phyloP scores from a whole-genome alignment of 2,329 filamentous ascomycete species.

The Phialocephala sp. region DNA sequence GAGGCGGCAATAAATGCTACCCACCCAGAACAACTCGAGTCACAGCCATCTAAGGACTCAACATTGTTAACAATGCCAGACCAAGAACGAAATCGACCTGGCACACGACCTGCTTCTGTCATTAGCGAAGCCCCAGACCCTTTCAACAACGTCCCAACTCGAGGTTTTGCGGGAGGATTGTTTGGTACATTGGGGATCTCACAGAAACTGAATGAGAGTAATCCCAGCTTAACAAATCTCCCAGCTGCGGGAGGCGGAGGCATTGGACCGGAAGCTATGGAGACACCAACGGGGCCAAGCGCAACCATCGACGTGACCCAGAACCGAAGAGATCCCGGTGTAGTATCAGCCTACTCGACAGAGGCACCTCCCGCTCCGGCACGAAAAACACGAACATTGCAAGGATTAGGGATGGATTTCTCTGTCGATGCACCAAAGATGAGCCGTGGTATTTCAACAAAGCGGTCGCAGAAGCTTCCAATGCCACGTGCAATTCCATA shows the following conservation, averaged over 20 bases:
- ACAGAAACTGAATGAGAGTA: constrained; percentile 45
- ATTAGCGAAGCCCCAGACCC: constrained; percentile 42
- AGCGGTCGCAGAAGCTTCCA: constrained; percentile 40
- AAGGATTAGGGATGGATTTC: constrained; percentile 44
- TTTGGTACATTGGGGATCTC: constrained; percentile 41
- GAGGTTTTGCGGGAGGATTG: constrained; percentile 39
- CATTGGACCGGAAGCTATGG: constrained; percentile 59
- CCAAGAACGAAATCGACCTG: constrained; percentile 37
- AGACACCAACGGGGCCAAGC: constrained; percentile 64
- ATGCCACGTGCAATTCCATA: constrained; percentile 29
- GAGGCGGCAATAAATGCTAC: constrained; percentile 51
- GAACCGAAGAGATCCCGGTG: constrained; percentile 38
- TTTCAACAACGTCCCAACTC: constrained; percentile 42
- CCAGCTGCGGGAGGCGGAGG: constrained; percentile 40
- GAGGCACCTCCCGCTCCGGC: constrained; percentile 56
- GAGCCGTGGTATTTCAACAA: constrained; percentile 42
- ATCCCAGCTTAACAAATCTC: constrained; percentile 43
- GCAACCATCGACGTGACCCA: constrained; percentile 46
- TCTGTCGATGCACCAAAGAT: constrained; percentile 44
- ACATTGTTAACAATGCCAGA: constrained; percentile 30
- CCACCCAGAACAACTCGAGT: constrained; percentile 32
- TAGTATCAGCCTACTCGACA: constrained; percentile 38
- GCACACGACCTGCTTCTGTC: constrained; percentile 33
- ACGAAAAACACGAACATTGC: constrained; percentile 44
- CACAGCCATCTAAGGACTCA: constrained; percentile 34